Evolutionary conservation across 225 moss, liverwort and hornwort genomes (phyloP), one percentile per base, ranked within the genome.

Genomic region (Straminergon stramineum): DNA sequence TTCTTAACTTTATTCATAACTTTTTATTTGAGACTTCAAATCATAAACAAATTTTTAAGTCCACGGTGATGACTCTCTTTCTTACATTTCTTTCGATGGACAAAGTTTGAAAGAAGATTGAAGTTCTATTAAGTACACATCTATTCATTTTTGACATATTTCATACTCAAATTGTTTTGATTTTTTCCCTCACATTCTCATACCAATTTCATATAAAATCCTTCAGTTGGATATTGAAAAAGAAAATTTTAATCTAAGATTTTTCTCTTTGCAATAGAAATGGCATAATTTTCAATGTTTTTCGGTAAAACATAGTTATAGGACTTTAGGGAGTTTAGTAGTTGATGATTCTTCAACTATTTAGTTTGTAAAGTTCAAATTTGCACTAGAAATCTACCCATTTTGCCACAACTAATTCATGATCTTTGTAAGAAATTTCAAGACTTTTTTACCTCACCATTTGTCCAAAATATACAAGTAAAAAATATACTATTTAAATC

Each of bases 31-130:
- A 35, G 7, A 11, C 11, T 67, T 67, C 35, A 67, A 67, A 68
- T 22, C 7, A 37, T 12, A n/a, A 35, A 35, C 2, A 0, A 1
- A 17, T 66, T 66, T 66, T 5, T 3, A 5, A 34, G 2, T 34
- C 0, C 48, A 48, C 34, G 1, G 34, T 5, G 3, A 28, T 64
- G 31, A 16, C 2, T 31, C 8, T 16, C 1, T 31, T 64, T 64
- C 7, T 16, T 1, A 16, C 3, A 3, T 64, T 64, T 64, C 48
- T 48, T 31, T 8, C 4, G 8, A 16, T 31, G 16, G 31, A 31
- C 15, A 31, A 15, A 30, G 4, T 30, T 63, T 63, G 30, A 30
- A 68, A 20, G 68, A 68, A 2, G 5, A 21, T 0, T 21, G 1
- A 68, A n/a, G n/a, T 22, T 22, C 12, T 68, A 37, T 13, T 21